A percentile compares a stretch with the other conserved stretches of the same genome.
phyloP scores from a whole-genome alignment of 2,329 filamentous ascomycete species.

The Sarocladiaceae sp. region DNA sequence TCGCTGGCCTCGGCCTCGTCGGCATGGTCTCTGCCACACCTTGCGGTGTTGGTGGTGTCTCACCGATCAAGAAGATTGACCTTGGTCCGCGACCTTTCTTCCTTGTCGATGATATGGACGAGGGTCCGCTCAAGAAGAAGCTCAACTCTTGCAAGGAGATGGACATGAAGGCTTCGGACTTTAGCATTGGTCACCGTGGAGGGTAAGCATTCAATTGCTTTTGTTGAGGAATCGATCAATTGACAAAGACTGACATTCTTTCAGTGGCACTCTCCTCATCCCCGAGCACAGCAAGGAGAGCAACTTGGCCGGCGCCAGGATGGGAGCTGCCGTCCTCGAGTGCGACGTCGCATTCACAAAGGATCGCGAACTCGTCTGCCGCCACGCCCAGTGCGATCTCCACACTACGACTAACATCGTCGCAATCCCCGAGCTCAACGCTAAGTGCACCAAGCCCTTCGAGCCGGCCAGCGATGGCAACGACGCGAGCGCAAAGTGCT shows the following conservation, averaged over 20 bases:
- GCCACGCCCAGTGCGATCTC: constrained; percentile 63
- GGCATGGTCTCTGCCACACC: constrained; percentile 24
- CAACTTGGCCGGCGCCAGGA: constrained; percentile 57
- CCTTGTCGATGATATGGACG: constrained; percentile 59
- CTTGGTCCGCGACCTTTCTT: constrained; percentile 62
- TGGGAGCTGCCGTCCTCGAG: constrained; percentile 64
- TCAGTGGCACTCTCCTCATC: constrained; percentile 52
- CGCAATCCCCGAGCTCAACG: constrained; percentile 53
- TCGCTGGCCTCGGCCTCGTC: constrained; percentile 25
- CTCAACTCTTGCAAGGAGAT: constrained; percentile 55
- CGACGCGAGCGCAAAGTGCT: constrained; percentile 60
- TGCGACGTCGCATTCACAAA: constrained; percentile 65
- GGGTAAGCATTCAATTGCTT: constrained; percentile 21
- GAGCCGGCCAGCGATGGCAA: constrained; percentile 45
- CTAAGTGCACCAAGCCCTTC: constrained; percentile 61
- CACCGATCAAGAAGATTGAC: constrained; percentile 45
- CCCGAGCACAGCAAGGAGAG: constrained; percentile 61
- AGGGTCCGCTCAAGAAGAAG: constrained; percentile 54
- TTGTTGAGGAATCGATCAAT: not conserved
- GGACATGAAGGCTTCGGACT: constrained; percentile 45
- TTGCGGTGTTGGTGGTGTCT: constrained; percentile 16
- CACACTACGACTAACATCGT: constrained; percentile 68
- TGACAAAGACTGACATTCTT: not conserved
- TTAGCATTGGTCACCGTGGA: constrained; percentile 60
- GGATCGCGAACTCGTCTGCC: constrained; percentile 63